These are phyloP conservation scores for Gastrolobium villosum DNA, from an alignment of 306 rosid species.

Conservation along the genomic window DNA sequence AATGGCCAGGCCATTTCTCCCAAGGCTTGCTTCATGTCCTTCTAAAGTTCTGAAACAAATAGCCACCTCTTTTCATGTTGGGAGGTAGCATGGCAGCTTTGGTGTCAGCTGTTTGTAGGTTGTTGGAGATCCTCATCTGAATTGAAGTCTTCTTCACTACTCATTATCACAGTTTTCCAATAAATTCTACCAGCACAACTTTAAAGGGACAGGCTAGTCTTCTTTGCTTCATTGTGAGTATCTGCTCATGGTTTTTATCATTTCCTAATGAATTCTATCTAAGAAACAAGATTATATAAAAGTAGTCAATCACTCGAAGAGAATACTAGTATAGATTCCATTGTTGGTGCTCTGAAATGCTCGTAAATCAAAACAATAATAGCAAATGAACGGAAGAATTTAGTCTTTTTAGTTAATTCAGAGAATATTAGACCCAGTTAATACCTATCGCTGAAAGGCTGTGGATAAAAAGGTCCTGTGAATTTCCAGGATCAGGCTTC, in stretches of 20 bases:
- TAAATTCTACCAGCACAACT: neutral
- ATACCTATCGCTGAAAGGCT: constrained; percentile 96
- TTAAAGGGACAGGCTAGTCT: neutral
- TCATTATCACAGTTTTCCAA: too few species aligned
- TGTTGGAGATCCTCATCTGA: too few species aligned
- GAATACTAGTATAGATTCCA: too few species aligned
- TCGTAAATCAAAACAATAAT: constrained; percentile 25
- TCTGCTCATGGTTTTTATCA: neutral
- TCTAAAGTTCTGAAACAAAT: too few species aligned
- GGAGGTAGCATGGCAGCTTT: too few species aligned
- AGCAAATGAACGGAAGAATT: constrained; percentile 16
- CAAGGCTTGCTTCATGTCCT: too few species aligned
- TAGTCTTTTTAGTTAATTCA: constrained; percentile 35
- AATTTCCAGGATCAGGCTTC: constrained; percentile 99
- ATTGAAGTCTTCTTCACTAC: too few species aligned
- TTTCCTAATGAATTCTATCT: neutral
- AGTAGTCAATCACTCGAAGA: neutral
- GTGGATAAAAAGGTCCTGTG: constrained; percentile 89
- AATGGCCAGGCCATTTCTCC: too few species aligned
- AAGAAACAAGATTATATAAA: neutral
- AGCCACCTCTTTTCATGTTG: too few species aligned
- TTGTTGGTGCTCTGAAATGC: constrained; percentile 36
- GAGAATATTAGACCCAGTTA: constrained; percentile 35
- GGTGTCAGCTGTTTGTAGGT: too few species aligned
- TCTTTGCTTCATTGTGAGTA: neutral